A percentile compares a stretch with the other conserved stretches of the same genome.
Conservation (phyloP, 768 basidiomycete genomes). For the Clitopilus passeckerianus region DNA sequence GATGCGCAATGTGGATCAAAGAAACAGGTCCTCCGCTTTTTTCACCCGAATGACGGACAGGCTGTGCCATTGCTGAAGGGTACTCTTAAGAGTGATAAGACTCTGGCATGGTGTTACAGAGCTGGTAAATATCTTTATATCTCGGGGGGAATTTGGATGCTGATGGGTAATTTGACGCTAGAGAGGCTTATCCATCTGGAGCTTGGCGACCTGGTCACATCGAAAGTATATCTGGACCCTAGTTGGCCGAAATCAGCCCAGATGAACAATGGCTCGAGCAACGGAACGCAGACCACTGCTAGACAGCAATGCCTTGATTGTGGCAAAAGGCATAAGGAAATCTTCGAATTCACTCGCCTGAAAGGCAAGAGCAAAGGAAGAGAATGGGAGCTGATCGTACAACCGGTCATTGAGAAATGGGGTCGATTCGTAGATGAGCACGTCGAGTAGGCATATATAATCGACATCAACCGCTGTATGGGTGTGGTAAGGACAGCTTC, state of each 20-base stretch:
- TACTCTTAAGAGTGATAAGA: conserved; percentile 56
- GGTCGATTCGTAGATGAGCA: conserved; percentile 52
- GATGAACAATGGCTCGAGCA: conserved; percentile 10
- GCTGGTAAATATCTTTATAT: conserved; percentile 31
- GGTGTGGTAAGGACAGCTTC: neutral
- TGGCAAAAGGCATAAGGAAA: conserved; percentile 65
- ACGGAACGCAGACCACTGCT: conserved; percentile 9
- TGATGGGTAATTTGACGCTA: conserved; percentile 8
- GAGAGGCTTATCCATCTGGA: conserved; percentile 82
- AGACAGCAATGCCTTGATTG: conserved; percentile 33
- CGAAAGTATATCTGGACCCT: conserved; percentile 55
- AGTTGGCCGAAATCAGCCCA: conserved; percentile 33
- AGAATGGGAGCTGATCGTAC: conserved; percentile 74
- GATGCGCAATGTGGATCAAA: conserved; percentile 76
- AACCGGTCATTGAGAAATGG: conserved; percentile 76
- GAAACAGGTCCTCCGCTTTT: conserved; percentile 68
- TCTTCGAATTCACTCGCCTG: conserved; percentile 67
- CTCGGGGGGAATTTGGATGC: neutral
- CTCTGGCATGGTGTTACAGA: conserved; percentile 63
- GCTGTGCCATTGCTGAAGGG: conserved; percentile 50
- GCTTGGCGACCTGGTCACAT: conserved; percentile 60
- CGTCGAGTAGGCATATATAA: neutral
- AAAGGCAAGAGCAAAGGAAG: conserved; percentile 43
- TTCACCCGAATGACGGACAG: conserved; percentile 44
- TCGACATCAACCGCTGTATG: too few species aligned